Base-by-base conservation (phyloP, 805 yeast species). In the Yarrowia sp. region DNA sequence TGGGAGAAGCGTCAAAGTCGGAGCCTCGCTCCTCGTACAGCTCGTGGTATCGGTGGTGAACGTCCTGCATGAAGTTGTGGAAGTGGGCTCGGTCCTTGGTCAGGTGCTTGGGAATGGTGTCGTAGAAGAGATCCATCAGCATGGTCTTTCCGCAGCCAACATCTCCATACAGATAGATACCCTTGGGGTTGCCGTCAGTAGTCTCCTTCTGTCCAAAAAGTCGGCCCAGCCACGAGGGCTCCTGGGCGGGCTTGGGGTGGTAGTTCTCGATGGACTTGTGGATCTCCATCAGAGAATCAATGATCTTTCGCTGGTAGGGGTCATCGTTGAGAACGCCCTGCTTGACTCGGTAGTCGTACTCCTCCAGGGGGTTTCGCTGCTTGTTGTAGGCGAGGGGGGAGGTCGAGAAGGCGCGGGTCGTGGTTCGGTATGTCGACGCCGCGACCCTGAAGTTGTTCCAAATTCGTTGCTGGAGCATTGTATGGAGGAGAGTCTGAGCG, bases 61-160 rank as follows among this genome's bases (percentile, higher is more conserved):
- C 83, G 72, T 87, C 85, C 76, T 95, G 98, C 98, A 95, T 95
- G 77, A 95, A 95, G 72, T 92, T 97, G 78, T 95, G 99, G 82
- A 95, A 95, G 77, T 95, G 99, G 56, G 94, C 82, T 71, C 99
- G 83, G 72, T 82, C 84, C 74, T 92, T 92, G 13, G 94, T 84
- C 69, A 95, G 80, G 75, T 89, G 91, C 0, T 78, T 64, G 0
- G 98, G 98, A 17, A 94, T 84, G 0, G 97, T 91, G 20, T 85
- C 81, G 78, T 93, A 95, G 74, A 95, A 95, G 71, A 95, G 81
- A 77, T 95, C 98, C 98, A 95, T 94, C 69, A 95, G 81, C 98
- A 95, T 94, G 9, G 99, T 95, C 76, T 95, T 94, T 4, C 99
- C 99, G 78, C 98, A 93, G 1, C 99, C 99, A 50, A 95, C 99